These are phyloP conservation scores for Termitomyces sp. DNA, from an alignment of 768 basidiomycete genomes.

Conservation along the genomic window DNA sequence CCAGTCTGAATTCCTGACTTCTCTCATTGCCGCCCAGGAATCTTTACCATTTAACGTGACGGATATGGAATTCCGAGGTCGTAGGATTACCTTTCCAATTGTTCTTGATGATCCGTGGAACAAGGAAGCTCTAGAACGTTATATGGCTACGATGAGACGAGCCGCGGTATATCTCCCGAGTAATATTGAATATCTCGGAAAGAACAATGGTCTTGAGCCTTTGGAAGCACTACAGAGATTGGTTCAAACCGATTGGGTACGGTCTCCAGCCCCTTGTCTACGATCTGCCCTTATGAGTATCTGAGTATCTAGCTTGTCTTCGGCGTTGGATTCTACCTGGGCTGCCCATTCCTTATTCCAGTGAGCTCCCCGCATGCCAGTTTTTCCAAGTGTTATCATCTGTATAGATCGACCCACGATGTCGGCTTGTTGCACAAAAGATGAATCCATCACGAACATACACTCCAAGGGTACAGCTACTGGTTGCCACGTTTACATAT, in stretches of 20 bases:
- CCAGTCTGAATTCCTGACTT: conserved; percentile 36
- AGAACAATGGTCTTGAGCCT: conserved; percentile 48
- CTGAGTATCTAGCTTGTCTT: conserved; percentile 40
- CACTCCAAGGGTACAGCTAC: conserved; percentile 43
- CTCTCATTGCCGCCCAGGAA: conserved; percentile 31
- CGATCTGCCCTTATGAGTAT: not conserved
- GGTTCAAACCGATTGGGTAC: conserved; percentile 45
- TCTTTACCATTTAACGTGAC: conserved; percentile 33
- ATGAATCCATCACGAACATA: conserved; percentile 70
- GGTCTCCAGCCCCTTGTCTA: not conserved
- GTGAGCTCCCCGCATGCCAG: conserved; percentile 23
- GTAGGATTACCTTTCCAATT: conserved; percentile 56
- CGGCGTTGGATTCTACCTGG: conserved; percentile 60
- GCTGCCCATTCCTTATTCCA: conserved; percentile 57
- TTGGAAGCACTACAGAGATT: conserved; percentile 41
- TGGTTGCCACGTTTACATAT: not conserved
- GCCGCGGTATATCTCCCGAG: conserved; percentile 63
- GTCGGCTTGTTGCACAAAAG: conserved; percentile 59
- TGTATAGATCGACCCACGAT: conserved; percentile 44
- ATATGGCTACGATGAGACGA: conserved; percentile 48
- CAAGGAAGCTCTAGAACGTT: conserved; percentile 47
- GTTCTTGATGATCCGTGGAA: conserved; percentile 57
- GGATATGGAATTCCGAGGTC: conserved; percentile 40
- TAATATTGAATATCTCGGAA: conserved; percentile 62
- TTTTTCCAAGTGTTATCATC: not conserved